Percentiles rank a stretch among this genome's conserved stretches.
phyloP scores from a whole-genome alignment of 2,329 filamentous ascomycete species.

The Xylariaceae sp. region DNA sequence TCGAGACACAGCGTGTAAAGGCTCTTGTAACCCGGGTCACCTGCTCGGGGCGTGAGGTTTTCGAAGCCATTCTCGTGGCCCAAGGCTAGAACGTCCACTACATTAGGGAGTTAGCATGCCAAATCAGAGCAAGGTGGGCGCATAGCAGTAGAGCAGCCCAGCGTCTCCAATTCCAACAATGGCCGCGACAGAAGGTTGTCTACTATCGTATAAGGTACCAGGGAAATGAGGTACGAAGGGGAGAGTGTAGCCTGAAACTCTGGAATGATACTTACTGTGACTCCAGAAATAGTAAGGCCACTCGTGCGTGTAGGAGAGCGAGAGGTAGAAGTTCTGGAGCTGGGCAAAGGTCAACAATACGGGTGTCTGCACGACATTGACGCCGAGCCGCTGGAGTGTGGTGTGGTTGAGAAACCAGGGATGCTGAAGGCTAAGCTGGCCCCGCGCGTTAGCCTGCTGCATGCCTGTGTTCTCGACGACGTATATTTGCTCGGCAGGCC shows the following conservation, averaged over 20 bases:
- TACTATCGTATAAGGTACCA: background rate
- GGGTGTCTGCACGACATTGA: conserved; percentile 57
- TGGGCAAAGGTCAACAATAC: conserved; percentile 61
- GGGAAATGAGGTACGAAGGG: background rate
- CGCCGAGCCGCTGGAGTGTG: conserved; percentile 55
- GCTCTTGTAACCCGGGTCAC: conserved; percentile 47
- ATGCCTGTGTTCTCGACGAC: conserved; percentile 65
- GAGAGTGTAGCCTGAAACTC: too few species aligned
- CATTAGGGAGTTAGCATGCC: conserved; percentile 1
- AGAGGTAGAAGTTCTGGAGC: conserved; percentile 60
- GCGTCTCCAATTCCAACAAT: too few species aligned
- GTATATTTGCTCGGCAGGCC: conserved; percentile 62
- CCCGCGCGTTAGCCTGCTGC: conserved; percentile 57
- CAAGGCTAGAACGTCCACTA: conserved; percentile 55
- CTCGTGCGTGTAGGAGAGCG: conserved; percentile 49
- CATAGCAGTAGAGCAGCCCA: too few species aligned
- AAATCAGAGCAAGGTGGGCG: background rate
- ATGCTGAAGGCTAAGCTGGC: conserved; percentile 57
- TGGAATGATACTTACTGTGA: conserved; percentile 45
- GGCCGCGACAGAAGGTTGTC: too few species aligned
- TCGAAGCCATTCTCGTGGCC: conserved; percentile 50
- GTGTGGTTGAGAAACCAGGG: conserved; percentile 63
- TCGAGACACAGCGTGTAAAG: conserved; percentile 49
- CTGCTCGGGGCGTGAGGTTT: conserved; percentile 40
- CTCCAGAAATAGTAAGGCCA: conserved; percentile 62